phyloP scores from a whole-genome alignment of 2,329 filamentous ascomycete genomes.

The Cytospora schulzeri region DNA sequence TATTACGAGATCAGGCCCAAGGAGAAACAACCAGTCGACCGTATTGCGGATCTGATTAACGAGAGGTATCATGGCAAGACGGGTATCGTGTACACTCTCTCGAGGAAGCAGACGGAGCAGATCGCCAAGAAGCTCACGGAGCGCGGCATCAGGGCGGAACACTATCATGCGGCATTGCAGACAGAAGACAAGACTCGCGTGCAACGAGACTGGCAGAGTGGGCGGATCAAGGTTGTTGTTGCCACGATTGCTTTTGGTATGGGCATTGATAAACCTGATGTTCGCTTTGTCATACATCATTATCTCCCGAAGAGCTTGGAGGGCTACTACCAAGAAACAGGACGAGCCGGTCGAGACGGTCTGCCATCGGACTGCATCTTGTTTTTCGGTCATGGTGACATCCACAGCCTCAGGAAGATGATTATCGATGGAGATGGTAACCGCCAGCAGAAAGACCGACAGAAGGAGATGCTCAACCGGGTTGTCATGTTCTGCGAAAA shows the following conservation, averaged over 20 bases:
- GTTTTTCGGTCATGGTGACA: constrained; percentile 82
- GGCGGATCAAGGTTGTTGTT: constrained; percentile 83
- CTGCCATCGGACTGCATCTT: constrained; percentile 86
- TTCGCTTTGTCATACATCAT: constrained; percentile 94
- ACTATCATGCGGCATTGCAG: constrained; percentile 84
- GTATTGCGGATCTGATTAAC: constrained; percentile 69
- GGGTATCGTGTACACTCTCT: constrained; percentile 92
- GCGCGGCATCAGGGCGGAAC: constrained; percentile 70
- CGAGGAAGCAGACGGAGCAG: constrained; percentile 78
- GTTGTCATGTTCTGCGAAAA: constrained; percentile 92
- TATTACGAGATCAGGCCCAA: constrained; percentile 84
- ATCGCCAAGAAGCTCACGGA: constrained; percentile 70
- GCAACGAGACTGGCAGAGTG: constrained; percentile 81
- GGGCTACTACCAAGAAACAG: constrained; percentile 98
- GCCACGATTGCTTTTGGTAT: constrained; percentile 99
- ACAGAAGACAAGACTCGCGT: constrained; percentile 67
- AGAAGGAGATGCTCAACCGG: constrained; percentile 80
- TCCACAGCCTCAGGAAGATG: constrained; percentile 72
- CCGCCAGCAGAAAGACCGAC: constrained; percentile 78
- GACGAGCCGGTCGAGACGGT: constrained; percentile 89
- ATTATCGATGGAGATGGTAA: constrained; percentile 80
- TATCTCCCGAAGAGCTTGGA: constrained; percentile 92
- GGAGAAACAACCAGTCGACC: constrained; percentile 55
- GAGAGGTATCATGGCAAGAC: constrained; percentile 69
- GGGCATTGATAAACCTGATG: constrained; percentile 98